Evolutionary conservation across 2,329 filamentous ascomycete species (phyloP).

Genomic region (Trichoderma semiorbis): DNA sequence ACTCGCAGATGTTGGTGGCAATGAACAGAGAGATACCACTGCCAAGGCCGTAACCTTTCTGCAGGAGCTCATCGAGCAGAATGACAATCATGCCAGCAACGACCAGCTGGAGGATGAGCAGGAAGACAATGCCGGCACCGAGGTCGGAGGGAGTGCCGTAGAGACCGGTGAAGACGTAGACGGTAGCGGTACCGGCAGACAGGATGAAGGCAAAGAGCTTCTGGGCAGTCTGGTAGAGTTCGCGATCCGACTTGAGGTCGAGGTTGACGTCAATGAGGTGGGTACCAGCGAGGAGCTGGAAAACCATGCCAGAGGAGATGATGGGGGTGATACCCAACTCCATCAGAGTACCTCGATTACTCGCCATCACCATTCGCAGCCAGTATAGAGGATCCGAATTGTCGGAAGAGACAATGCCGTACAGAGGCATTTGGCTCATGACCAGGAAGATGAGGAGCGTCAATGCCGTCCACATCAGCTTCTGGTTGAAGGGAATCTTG

Average conservation of each 20-base stretch:
- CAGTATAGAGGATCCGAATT: slow-evolving; percentile 99
- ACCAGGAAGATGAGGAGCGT: slow-evolving; percentile 98
- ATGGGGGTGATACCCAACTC: slow-evolving; percentile 97
- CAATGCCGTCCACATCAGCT: slow-evolving; percentile 91
- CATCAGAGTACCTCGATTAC: slow-evolving; percentile 96
- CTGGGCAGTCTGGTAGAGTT: slow-evolving; percentile 99
- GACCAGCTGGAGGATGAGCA: slow-evolving; percentile 96
- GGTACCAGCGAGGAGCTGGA: slow-evolving; percentile 98
- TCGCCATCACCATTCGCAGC: slow-evolving; percentile 99
- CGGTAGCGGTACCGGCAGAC: slow-evolving; percentile 94
- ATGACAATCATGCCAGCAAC: slow-evolving; percentile 98
- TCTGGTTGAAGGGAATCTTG: slow-evolving; percentile 98
- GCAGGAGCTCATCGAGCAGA: slow-evolving; percentile 95
- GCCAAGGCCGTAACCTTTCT: slow-evolving; percentile 98
- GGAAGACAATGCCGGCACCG: slow-evolving; percentile 95
- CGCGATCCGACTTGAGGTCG: slow-evolving; percentile 98
- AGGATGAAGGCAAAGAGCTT: slow-evolving; percentile 98
- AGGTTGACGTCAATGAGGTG: slow-evolving; percentile 99
- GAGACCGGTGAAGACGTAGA: slow-evolving; percentile 96
- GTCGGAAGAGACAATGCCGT: slow-evolving; percentile 98
- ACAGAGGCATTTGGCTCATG: slow-evolving; percentile 99
- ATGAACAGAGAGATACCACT: slow-evolving; percentile 99
- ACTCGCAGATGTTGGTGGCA: slow-evolving; percentile 99
- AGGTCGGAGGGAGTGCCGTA: slow-evolving; percentile 97
- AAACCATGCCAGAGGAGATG: slow-evolving; percentile 99